Evolutionary conservation across 305 asterid species (phyloP).

Genomic region (Lippia alba): DNA sequence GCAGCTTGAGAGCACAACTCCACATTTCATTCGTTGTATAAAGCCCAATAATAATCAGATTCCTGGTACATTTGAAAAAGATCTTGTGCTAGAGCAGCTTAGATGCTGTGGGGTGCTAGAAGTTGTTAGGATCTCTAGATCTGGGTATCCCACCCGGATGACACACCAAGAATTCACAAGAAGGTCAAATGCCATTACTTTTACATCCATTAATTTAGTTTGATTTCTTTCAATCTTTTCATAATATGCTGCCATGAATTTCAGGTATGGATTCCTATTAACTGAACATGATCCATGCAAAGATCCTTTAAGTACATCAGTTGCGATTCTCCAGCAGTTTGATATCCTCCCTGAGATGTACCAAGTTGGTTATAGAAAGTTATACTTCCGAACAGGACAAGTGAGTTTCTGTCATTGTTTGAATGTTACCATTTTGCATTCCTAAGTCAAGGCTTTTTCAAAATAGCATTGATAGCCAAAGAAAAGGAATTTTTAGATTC

Average conservation of each 20-base stretch:
- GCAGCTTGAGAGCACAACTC: slow-evolving; percentile 86
- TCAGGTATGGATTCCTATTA: slow-evolving; percentile 81
- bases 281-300: slow-evolving; percentile 51
- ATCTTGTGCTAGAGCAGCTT: slow-evolving; percentile 82
- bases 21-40: slow-evolving; percentile 93
- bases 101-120: slow-evolving; percentile 86
- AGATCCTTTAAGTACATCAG: slow-evolving; percentile 66
- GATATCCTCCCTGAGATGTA: slow-evolving; percentile 66
- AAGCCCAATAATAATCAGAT: slow-evolving; percentile 77
- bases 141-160: slow-evolving; percentile 89
- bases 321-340: slow-evolving; percentile 64
- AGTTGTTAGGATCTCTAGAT: slow-evolving; percentile 83
- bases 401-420: slow-evolving; percentile 31
- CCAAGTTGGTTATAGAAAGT: slow-evolving; percentile 58
- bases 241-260: slow-evolving; percentile 40
- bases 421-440: slow-evolving; percentile 16
- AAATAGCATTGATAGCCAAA: slow-evolving; percentile 9
- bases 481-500: slow-evolving; percentile 15
- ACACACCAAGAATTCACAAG: slow-evolving; percentile 87
- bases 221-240: slow-evolving; percentile 26
- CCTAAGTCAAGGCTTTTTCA: neutral
- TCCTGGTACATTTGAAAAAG: slow-evolving; percentile 79
- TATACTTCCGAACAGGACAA: slow-evolving; percentile 66
- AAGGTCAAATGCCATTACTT: slow-evolving; percentile 54
- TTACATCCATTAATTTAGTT: slow-evolving; percentile 29